Evolutionary conservation across 2,329 filamentous ascomycete species (phyloP), one percentile per base, ranked within the genome.

Genomic region (Escovopsis sp.): DNA sequence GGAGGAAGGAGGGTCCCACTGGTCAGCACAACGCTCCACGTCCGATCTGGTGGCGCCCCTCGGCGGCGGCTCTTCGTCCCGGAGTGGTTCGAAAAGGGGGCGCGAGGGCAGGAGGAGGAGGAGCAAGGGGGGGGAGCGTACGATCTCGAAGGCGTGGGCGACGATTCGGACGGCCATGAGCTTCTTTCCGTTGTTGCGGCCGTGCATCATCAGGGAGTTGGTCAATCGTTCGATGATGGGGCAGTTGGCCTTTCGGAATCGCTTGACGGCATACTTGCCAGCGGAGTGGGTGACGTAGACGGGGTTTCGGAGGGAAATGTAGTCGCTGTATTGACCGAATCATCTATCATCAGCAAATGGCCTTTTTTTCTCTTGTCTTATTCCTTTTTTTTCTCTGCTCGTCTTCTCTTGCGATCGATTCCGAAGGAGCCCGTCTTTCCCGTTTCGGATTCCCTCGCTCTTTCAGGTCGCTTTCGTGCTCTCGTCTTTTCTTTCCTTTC

Each of bases 161-260:
- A 98, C 88, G 59, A 98, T 98, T 73, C 91, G 87, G 69, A 96
- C 89, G 66, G 91, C 93, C 88, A 94, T 95, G 66, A 96, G 82
- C 86, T 98, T 98, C 85, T 98, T 98, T 73, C 91, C 91, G 85
- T 95, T 98, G 85, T 98, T 98, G 74, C 91, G 91, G 72, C 91
- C 91, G 82, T 98, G 94, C 89, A 96, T 96, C 93, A 98, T 98
- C 68, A 98, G 82, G 48, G 91, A 96, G 85, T 98, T 98, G 79
- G 91, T 98, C 61, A 98, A 82, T 69, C 91, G 89, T 85, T 98
- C 91, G 67, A 98, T 95, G 82, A 98, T 96, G 63, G 91, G 91
- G 85, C 91, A 98, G 80, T 96, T 93, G 68, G 93, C 91, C 83
- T 98, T 98, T 77, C 91, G 85, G 86, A 98, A 98, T 66, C 93